These are phyloP conservation scores for Tricholoma flavovirens DNA, from an alignment of 768 basidiomycete species.

Conservation along the genomic window DNA sequence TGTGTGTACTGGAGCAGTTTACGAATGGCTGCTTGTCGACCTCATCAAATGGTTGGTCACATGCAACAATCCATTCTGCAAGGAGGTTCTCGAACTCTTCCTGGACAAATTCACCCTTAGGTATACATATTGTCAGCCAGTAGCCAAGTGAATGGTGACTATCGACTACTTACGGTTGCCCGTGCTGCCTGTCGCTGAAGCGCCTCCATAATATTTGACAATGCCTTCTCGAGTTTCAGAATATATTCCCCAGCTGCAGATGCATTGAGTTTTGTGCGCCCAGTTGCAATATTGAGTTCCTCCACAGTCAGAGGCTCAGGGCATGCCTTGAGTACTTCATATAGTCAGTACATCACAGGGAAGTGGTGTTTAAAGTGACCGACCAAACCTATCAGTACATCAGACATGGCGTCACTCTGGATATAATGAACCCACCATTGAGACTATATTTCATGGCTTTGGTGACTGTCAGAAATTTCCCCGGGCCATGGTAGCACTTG, in stretches of 20 bases:
- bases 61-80: too few species aligned
- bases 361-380: not conserved
- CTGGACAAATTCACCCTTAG: slow-evolving; percentile 9
- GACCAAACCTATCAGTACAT: not conserved
- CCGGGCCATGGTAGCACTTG: slow-evolving; percentile 13
- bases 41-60: too few species aligned
- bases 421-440: not conserved
- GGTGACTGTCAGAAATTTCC: slow-evolving; percentile 14
- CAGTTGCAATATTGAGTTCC: not conserved
- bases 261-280: not conserved
- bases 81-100: slow-evolving; percentile 6
- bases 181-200: not conserved
- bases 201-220: not conserved
- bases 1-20: slow-evolving; percentile 9
- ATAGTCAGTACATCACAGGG: not conserved
- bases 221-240: not conserved
- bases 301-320: not conserved
- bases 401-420: not conserved
- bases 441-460: slow-evolving; percentile 7
- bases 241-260: not conserved
- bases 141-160: not conserved
- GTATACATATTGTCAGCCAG: not conserved
- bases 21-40: slow-evolving; percentile 13
- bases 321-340: not conserved
- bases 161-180: not conserved